These are phyloP conservation scores for Colletotrichum sp. DNA, from an alignment of 2,329 filamentous ascomycete species.

Conservation along the genomic window DNA sequence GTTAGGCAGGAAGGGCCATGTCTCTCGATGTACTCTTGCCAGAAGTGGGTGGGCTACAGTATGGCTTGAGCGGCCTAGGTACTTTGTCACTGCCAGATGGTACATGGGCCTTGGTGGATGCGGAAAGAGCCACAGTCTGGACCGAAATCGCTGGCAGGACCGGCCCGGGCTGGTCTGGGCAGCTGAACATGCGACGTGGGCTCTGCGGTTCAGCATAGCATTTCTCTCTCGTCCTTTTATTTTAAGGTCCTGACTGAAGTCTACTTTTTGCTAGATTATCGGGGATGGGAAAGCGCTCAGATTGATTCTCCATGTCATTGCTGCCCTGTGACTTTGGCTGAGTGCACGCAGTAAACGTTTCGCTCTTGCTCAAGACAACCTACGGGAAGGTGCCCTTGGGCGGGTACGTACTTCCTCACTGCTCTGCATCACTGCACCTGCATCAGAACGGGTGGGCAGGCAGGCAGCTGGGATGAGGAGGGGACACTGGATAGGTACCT, in stretches of 20 bases:
- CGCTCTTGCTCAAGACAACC: neutral
- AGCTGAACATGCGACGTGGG: neutral
- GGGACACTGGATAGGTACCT: neutral
- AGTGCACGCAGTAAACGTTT: neutral
- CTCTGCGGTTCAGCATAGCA: neutral
- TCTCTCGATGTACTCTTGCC: neutral
- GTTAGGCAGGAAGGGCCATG: neutral
- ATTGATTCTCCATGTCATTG: neutral
- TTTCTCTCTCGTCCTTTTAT: neutral
- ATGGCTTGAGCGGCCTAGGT: neutral
- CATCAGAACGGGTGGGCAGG: neutral
- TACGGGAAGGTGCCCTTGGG: neutral
- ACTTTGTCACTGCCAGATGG: neutral
- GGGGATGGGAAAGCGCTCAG: neutral
- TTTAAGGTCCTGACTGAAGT: neutral
- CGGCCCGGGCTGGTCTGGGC: slow-evolving; percentile 4
- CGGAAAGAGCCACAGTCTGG: neutral
- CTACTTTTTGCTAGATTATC: neutral
- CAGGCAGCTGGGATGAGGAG: neutral
- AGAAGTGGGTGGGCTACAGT: neutral
- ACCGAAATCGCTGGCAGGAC: slow-evolving; percentile 13
- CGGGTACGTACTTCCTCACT: neutral
- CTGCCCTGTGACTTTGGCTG: neutral
- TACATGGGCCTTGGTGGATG: neutral
- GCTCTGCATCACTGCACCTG: neutral